Conservation (phyloP, 208 protist genomes). For the Leishmania arabica region DNA sequence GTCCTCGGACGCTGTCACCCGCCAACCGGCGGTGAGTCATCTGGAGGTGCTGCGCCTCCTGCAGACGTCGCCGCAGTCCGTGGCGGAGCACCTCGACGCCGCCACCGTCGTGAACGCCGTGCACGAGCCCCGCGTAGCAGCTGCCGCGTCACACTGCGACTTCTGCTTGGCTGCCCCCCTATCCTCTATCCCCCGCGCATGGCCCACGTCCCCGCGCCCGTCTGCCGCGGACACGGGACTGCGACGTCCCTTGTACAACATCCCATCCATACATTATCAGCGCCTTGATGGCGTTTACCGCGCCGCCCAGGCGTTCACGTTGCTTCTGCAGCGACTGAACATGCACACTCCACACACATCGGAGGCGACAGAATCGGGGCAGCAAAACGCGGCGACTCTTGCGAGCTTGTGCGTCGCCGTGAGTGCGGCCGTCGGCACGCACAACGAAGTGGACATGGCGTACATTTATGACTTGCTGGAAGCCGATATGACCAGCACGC, state of each 20-base stretch:
- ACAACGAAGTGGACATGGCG: slow-evolving; percentile 37
- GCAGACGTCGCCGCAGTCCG: not conserved
- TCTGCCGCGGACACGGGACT: slow-evolving; percentile 18
- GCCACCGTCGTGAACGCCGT: slow-evolving; percentile 1
- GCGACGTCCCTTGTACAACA: slow-evolving; percentile 35
- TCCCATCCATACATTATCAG: slow-evolving; percentile 29
- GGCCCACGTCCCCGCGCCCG: slow-evolving; percentile 13
- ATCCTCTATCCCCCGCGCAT: slow-evolving; percentile 1
- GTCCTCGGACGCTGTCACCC: not conserved
- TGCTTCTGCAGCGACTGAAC: slow-evolving; percentile 24
- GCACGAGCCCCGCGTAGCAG: slow-evolving; percentile 11
- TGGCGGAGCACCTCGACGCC: not conserved
- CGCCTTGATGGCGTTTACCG: slow-evolving; percentile 23
- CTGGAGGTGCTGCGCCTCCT: slow-evolving; percentile 25
- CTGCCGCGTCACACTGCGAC: not conserved
- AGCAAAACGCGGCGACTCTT: not conserved
- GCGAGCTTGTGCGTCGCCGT: not conserved
- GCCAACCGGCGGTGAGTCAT: slow-evolving; percentile 11
- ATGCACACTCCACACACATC: not conserved
- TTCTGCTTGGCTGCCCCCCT: slow-evolving; percentile 2
- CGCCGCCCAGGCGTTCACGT: slow-evolving; percentile 31
- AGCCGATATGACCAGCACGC: slow-evolving; percentile 36
- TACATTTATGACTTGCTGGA: slow-evolving; percentile 41
- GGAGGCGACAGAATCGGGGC: not conserved
- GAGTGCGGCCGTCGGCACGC: slow-evolving; percentile 19